phyloP scores from a whole-genome alignment of 2,329 filamentous ascomycete species.

The Curvularia verruculosa region DNA sequence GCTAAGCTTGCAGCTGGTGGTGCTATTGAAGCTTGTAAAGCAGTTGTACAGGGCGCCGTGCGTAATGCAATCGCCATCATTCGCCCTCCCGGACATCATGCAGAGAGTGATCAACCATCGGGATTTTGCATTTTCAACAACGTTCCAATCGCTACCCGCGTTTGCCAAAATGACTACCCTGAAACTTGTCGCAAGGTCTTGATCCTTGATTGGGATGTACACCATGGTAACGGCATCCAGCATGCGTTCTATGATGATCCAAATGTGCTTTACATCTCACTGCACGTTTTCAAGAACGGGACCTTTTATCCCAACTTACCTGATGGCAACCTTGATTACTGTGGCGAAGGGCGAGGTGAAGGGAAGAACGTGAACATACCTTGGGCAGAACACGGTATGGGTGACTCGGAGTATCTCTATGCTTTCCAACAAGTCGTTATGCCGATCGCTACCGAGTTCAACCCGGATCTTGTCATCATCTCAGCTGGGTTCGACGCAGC shows the following conservation, averaged over 20 bases:
- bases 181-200: conserved; percentile 84
- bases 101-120: conserved; percentile 83
- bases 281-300: conserved; percentile 87
- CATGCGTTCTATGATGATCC: conserved; percentile 95
- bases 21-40: conserved; percentile 92
- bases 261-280: conserved; percentile 92
- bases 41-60: conserved; percentile 80
- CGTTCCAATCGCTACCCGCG: conserved; percentile 87
- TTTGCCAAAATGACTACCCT: conserved; percentile 82
- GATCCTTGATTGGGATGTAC: conserved; percentile 87
- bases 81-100: conserved; percentile 92
- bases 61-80: conserved; percentile 97
- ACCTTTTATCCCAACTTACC: conserved; percentile 77
- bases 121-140: conserved; percentile 99
- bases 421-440: conserved; percentile 96
- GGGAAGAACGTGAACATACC: conserved; percentile 73
- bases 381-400: conserved; percentile 77
- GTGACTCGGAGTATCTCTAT: conserved; percentile 94
- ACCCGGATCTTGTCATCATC: conserved; percentile 92
- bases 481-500: conserved; percentile 97
- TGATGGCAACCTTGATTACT: conserved; percentile 65
- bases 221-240: conserved; percentile 89
- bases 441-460: conserved; percentile 92
- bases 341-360: conserved; percentile 62
- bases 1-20: conserved; percentile 86